Conservation (phyloP, 352 stramenopile species). For the Pythium plurisporium region DNA sequence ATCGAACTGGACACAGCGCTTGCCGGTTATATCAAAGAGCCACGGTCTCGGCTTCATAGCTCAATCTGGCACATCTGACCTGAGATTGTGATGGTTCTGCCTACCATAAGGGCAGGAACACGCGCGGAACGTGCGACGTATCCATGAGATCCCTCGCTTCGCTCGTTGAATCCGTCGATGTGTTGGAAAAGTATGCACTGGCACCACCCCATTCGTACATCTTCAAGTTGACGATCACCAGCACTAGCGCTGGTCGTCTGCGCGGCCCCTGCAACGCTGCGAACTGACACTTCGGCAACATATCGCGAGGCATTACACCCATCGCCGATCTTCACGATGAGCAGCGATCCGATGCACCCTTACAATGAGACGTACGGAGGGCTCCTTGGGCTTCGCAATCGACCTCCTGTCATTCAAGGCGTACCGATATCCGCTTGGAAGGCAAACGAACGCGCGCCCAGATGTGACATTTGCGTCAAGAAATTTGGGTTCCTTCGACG, state of each 20-base stretch:
- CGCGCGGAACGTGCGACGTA: conserved; percentile 13
- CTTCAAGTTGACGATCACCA: conserved; percentile 13
- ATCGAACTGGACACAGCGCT: no score
- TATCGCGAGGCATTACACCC: no score
- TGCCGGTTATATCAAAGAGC: not conserved
- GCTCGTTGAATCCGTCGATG: not conserved
- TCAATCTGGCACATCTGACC: no score
- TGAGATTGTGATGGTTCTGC: not conserved
- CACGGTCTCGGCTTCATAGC: no score
- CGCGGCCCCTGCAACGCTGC: no score
- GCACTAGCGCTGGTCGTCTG: not conserved
- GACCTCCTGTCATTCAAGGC: conserved; percentile 33
- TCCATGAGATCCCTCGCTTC: conserved; percentile 12
- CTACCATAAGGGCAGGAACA: not conserved
- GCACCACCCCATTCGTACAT: conserved; percentile 11
- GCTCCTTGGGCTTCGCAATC: not conserved
- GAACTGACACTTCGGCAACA: no score
- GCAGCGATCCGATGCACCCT: conserved; percentile 43
- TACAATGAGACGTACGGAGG: conserved; percentile 40
- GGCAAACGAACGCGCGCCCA: conserved; percentile 34
- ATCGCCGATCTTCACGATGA: conserved; percentile 5
- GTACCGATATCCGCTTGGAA: conserved; percentile 54
- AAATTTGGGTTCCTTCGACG: conserved; percentile 61
- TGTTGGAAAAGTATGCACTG: not conserved
- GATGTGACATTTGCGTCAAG: conserved; percentile 62